Percentiles rank a stretch among this genome's conserved stretches.
These are phyloP conservation scores for Lyophyllum atratum DNA, from an alignment of 768 basidiomycete genomes.

Conservation along the genomic window DNA sequence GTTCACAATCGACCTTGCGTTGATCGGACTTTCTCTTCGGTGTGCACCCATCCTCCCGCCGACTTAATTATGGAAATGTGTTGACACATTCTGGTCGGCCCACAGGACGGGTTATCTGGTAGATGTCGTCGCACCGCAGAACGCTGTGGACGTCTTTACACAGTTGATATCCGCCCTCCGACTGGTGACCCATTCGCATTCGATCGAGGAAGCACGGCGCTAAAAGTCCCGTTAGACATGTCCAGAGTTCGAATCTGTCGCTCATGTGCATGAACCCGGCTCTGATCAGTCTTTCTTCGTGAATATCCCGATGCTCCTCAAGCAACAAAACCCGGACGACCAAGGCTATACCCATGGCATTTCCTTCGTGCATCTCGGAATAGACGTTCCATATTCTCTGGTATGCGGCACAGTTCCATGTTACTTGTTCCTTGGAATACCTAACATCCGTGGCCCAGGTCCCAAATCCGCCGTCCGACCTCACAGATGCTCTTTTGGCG, in stretches of 20 bases:
- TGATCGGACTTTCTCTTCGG: constrained; percentile 46
- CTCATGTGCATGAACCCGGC: constrained; percentile 45
- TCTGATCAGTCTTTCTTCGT: constrained; percentile 60
- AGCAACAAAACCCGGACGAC: neutral
- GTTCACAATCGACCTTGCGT: constrained; percentile 42
- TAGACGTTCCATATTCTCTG: constrained; percentile 13
- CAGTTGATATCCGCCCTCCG: constrained; percentile 41
- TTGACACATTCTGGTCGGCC: neutral
- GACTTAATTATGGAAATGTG: neutral
- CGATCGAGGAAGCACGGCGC: neutral
- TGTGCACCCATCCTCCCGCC: constrained; percentile 13
- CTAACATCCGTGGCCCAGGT: constrained; percentile 15
- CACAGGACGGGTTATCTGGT: constrained; percentile 52
- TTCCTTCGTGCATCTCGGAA: constrained; percentile 18
- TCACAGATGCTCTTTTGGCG: constrained; percentile 12
- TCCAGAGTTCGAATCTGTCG: constrained; percentile 38
- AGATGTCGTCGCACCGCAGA: constrained; percentile 41
- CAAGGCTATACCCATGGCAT: neutral
- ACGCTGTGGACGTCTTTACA: constrained; percentile 36
- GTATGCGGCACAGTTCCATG: constrained; percentile 2
- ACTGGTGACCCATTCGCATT: constrained; percentile 23
- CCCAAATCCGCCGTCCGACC: constrained; percentile 13
- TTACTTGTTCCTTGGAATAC: neutral
- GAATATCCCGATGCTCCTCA: constrained; percentile 33
- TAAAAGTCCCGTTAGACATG: constrained; percentile 1